These are phyloP conservation scores for Moesziomyces aphidis DNA, from an alignment of 1,284 basidiomycete species.

Conservation along the genomic window DNA sequence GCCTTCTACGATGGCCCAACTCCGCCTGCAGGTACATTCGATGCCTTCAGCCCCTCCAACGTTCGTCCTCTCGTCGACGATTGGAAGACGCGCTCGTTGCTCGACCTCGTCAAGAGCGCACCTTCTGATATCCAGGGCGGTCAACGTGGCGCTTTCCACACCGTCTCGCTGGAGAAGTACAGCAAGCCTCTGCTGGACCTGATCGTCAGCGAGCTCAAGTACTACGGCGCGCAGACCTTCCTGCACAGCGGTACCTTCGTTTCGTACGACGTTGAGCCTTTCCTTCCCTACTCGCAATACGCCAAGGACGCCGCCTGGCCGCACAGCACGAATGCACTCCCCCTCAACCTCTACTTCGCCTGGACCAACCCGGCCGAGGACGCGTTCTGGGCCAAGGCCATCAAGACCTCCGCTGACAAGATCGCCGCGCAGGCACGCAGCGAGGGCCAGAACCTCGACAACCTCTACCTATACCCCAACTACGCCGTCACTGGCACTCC, in stretches of 20 bases:
- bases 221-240: constrained; percentile 22
- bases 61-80: constrained; percentile 28
- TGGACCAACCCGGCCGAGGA: constrained; percentile 54
- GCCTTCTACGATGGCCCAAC: constrained; percentile 52
- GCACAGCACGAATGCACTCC: constrained; percentile 49
- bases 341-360: constrained; percentile 56
- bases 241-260: constrained; percentile 41
- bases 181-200: constrained; percentile 44
- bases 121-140: constrained; percentile 37
- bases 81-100: constrained; percentile 46
- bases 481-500: constrained; percentile 53
- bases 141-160: constrained; percentile 54
- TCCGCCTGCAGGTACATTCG: constrained; percentile 31
- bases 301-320: constrained; percentile 45
- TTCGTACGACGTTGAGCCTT: constrained; percentile 60
- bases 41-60: constrained; percentile 16
- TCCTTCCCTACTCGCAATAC: constrained; percentile 44
- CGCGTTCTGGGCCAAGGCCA: constrained; percentile 40
- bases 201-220: constrained; percentile 46
- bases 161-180: constrained; percentile 49
- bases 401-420: constrained; percentile 33
- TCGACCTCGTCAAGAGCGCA: constrained; percentile 36
- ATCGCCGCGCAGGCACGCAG: constrained; percentile 35
- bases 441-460: constrained; percentile 56
- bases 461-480: constrained; percentile 54